Evolutionary conservation across 1,139 yeast species (phyloP).

Genomic region (Sugiyamaella xylanicola): DNA sequence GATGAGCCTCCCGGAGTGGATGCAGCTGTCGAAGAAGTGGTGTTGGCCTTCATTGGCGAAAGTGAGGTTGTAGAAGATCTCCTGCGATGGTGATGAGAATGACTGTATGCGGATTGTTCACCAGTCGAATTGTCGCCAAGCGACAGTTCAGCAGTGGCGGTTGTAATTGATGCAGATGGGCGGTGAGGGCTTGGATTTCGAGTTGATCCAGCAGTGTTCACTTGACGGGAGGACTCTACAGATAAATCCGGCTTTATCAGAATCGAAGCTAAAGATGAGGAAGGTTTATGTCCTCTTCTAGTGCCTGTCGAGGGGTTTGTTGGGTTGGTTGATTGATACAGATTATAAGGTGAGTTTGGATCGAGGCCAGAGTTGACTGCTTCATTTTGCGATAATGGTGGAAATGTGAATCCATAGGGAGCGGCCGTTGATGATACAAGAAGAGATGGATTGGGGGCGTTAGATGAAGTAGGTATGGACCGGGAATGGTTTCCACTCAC

Average conservation of each 20-base stretch:
- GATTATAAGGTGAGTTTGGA: background rate
- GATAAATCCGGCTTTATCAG: slow-evolving; percentile 12
- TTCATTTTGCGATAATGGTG: slow-evolving; percentile 13
- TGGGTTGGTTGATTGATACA: slow-evolving; percentile 6
- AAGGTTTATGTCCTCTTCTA: slow-evolving; percentile 15
- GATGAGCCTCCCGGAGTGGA: slow-evolving; percentile 17
- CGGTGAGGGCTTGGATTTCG: slow-evolving; percentile 21
- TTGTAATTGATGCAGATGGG: slow-evolving; percentile 21
- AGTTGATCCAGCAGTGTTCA: background rate
- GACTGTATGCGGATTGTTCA: slow-evolving; percentile 3
- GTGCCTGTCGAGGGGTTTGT: background rate
- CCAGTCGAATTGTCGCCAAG: slow-evolving; percentile 11
- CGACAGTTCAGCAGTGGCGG: slow-evolving; percentile 23
- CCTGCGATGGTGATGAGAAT: slow-evolving; percentile 10
- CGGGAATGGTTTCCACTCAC: background rate
- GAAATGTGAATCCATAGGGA: slow-evolving; percentile 20
- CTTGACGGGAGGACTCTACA: background rate
- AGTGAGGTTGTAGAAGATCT: slow-evolving; percentile 14
- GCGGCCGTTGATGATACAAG: slow-evolving; percentile 14
- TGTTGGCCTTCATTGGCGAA: slow-evolving; percentile 13
- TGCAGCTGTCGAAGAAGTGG: slow-evolving; percentile 12
- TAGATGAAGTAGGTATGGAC: slow-evolving; percentile 2
- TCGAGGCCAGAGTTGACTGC: background rate
- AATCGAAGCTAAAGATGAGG: slow-evolving; percentile 11
- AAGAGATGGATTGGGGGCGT: slow-evolving; percentile 1